Evolutionary conservation across 495 filamentous ascomycete genomes (phyloP), one percentile per base, ranked within the genome.

Genomic region (Symbiotaphrina buchneri): DNA sequence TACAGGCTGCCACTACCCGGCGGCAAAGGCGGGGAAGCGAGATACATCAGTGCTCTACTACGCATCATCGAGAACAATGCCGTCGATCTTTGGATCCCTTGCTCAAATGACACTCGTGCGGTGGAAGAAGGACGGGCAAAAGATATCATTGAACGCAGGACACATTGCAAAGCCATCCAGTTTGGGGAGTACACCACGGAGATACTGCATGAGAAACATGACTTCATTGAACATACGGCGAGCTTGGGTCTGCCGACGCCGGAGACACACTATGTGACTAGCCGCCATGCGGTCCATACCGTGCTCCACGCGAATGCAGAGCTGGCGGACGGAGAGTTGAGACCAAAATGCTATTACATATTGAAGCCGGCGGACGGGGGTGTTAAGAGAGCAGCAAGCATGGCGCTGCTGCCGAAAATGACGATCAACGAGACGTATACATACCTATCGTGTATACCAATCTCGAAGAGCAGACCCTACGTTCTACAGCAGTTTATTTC

Each of bases 41-140:
- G 51, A 18, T 66, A 62, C 21, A 51, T 64, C 27, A 46, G 56
- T 2, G 45, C 45, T 5, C 45, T 83, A 5, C 39, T 72, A 5
- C 40, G 63, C 10, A 57, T 79, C 10, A 52, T 82, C 20, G 46
- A 58, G 18, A 45, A 53, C 5, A 71, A 83, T 32, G 57, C 59
- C 0, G 58, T 77, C 11, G 66, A 80, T 32, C 39, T 83, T 0
- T 85, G 77, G 77, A 62, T 84, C 10, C 67, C 62, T 25, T 79
- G 72, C 39, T 76, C 73, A 0, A 63, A 62, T 6, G 63, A 67
- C 5, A 55, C 58, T 10, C 58, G 54, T 1, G 62, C 63, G 4
- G 39, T 70, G 5, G 65, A 74, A 40, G 74, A 82, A 45, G 74
- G 61, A 0, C 42, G 58, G 14, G 72, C 71, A 2, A 71, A 69